These are phyloP conservation scores for Leucocoprinus leucothites DNA, from an alignment of 768 basidiomycete species.

Conservation along the genomic window DNA sequence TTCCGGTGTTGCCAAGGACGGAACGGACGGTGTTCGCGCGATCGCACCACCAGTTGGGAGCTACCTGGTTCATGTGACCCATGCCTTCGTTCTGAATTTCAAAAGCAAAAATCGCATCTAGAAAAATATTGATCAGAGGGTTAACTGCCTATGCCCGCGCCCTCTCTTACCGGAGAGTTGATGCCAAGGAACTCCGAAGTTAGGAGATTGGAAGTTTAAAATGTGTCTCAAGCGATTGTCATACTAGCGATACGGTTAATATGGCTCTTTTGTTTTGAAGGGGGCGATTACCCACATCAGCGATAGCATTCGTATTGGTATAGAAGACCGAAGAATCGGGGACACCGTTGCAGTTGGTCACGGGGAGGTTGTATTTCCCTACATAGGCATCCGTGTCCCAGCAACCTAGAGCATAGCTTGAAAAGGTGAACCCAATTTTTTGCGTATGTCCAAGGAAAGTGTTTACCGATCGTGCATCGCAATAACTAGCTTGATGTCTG, in stretches of 20 bases:
- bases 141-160: too few relatives aligned
- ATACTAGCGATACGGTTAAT: constrained; percentile 12
- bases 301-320: constrained; percentile 22
- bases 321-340: constrained; percentile 23
- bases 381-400: constrained; percentile 26
- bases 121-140: neutral
- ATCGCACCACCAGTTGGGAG: constrained; percentile 25
- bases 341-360: constrained; percentile 22
- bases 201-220: constrained; percentile 23
- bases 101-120: constrained; percentile 24
- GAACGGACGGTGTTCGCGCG: constrained; percentile 23
- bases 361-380: constrained; percentile 20
- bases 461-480: constrained; percentile 23
- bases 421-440: neutral
- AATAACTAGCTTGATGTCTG: constrained; percentile 25
- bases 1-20: constrained; percentile 22
- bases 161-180: constrained; percentile 21
- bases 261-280: neutral
- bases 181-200: constrained; percentile 22
- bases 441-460: neutral
- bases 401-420: constrained; percentile 22
- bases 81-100: constrained; percentile 26
- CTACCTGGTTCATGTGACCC: constrained; percentile 26
- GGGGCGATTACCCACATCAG: constrained; percentile 16
- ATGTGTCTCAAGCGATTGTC: constrained; percentile 23